Evolutionary conservation across 371 early-diverging fungal genomes (phyloP), one percentile per base, ranked within the genome.

Genomic region (Apophysomyces variabilis): DNA sequence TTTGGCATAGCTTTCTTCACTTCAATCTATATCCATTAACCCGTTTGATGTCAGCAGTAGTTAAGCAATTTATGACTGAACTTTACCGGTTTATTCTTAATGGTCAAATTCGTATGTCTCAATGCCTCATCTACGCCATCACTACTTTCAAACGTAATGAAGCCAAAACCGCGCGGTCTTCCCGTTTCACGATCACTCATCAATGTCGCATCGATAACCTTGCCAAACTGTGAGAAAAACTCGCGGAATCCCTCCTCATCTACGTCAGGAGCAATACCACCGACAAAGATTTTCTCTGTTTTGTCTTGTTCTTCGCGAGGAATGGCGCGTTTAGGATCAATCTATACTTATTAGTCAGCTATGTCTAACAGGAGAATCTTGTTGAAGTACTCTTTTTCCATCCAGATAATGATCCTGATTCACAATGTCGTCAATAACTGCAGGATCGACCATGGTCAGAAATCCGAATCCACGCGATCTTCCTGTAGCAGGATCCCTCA

Each of bases 401-500:
- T 96, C 95, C 21, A 95, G 67, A 41, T 82, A 76, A 73, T 95
- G 93, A n/a, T 88, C 84, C 65, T 80, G 80, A 57, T 85, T 84
- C 13, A 96, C 78, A 36, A 94, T 90, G 12, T 79, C 85, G 66
- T 92, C 93, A 57, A 95, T 87, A 13, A 83, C 82, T 35, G 65
- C 59, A 21, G 88, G 74, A 61, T 90, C 88, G 38, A 80, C 74
- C 85, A 95, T 96, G 12, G 92, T 92, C 59, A 96, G 74, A 76
- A 96, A 96, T 6, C 93, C 97, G 84, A 96, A 96, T 1, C 97
- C 94, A 57, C 96, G 86, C 14, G 96, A 94, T 38, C 88, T 86
- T 59, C 88, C 87, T 7, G 94, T 91, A 47, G 75, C 69, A 11
- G 87, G 87, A 67, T 96, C 97, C 63, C 90, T 88, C 93, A 96